Percentiles rank a stretch among this genome's conserved stretches.
Evolutionary conservation across 176 grass and related monocot genomes (phyloP).

Genomic region (Puccinellia tenuiflora): DNA sequence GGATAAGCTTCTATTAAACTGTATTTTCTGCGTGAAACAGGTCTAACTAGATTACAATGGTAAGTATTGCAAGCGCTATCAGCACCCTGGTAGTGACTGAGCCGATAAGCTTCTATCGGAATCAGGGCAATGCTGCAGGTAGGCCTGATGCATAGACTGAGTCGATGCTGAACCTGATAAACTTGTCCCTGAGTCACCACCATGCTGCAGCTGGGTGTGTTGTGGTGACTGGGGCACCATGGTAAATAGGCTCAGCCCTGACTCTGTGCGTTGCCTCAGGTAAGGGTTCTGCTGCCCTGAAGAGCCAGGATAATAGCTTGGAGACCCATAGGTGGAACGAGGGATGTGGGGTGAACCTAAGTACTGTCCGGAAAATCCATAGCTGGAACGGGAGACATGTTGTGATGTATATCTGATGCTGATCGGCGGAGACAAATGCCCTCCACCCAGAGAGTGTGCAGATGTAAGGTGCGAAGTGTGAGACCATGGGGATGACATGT

Average conservation of each 20-base stretch:
- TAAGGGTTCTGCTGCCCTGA: conserved; percentile 33
- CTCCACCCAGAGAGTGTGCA: neutral
- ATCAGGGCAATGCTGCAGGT: conserved; percentile 41
- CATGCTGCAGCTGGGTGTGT: conserved; percentile 7
- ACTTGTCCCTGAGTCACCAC: conserved; percentile 8
- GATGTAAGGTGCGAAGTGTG: conserved; percentile 34
- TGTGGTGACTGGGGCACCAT: conserved; percentile 30
- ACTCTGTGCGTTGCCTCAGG: conserved; percentile 28
- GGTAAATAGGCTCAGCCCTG: conserved; percentile 33
- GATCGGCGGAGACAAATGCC: conserved; percentile 48
- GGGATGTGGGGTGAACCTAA: conserved; percentile 24
- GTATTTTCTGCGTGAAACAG: neutral
- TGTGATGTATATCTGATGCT: conserved; percentile 27
- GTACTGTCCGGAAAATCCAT: conserved; percentile 17
- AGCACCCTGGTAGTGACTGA: conserved; percentile 71
- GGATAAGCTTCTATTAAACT: neutral
- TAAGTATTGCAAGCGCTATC: conserved; percentile 20
- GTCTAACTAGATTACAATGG: neutral
- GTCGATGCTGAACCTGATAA: conserved; percentile 32
- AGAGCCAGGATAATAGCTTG: conserved; percentile 45
- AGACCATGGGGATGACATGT: conserved; percentile 37
- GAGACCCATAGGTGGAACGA: conserved; percentile 25
- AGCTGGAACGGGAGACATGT: conserved; percentile 19
- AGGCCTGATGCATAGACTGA: conserved; percentile 21
- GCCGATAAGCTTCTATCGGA: conserved; percentile 42